These are phyloP conservation scores for Zangia roseola DNA, from an alignment of 768 basidiomycete genomes.

Conservation along the genomic window DNA sequence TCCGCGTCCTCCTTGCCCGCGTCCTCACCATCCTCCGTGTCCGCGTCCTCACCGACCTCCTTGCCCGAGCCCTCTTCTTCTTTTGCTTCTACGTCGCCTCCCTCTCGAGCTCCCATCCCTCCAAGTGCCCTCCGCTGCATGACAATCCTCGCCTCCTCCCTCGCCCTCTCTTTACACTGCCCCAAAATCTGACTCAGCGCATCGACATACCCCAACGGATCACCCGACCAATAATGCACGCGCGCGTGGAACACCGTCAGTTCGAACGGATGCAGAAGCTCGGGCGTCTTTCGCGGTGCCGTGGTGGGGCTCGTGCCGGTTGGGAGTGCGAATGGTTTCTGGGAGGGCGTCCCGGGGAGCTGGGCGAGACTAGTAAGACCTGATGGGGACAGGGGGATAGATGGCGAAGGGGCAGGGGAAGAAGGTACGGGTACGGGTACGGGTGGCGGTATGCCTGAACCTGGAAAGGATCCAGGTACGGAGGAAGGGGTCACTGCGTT, in stretches of 20 bases:
- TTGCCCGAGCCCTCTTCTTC: no score
- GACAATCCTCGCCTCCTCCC: conserved; percentile 27
- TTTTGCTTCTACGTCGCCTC: neutral
- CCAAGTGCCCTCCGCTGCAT: conserved; percentile 10
- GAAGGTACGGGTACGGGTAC: conserved; percentile 34
- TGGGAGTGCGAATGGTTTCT: conserved; percentile 13
- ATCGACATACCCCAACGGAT: conserved; percentile 79
- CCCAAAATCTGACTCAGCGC: conserved; percentile 60
- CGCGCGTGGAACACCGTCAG: conserved; percentile 69
- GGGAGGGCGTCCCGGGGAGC: conserved; percentile 25
- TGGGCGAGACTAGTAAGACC: conserved; percentile 17
- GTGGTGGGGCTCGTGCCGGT: neutral
- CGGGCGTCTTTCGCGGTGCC: conserved; percentile 21
- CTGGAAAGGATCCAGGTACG: conserved; percentile 56
- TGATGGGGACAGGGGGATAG: conserved; percentile 22
- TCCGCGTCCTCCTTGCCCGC: neutral
- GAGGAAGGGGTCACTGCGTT: conserved; percentile 53
- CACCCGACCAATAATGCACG: conserved; percentile 79
- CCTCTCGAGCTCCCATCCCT: neutral
- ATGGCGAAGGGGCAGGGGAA: conserved; percentile 25
- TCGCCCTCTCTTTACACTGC: conserved; percentile 56
- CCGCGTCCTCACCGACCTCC: neutral
- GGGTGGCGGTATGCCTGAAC: conserved; percentile 7
- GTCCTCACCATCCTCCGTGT: conserved; percentile 23
- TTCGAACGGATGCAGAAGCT: conserved; percentile 43